phyloP scores from a whole-genome alignment of 805 yeast species.

The Wickerhamiella dianesei region DNA sequence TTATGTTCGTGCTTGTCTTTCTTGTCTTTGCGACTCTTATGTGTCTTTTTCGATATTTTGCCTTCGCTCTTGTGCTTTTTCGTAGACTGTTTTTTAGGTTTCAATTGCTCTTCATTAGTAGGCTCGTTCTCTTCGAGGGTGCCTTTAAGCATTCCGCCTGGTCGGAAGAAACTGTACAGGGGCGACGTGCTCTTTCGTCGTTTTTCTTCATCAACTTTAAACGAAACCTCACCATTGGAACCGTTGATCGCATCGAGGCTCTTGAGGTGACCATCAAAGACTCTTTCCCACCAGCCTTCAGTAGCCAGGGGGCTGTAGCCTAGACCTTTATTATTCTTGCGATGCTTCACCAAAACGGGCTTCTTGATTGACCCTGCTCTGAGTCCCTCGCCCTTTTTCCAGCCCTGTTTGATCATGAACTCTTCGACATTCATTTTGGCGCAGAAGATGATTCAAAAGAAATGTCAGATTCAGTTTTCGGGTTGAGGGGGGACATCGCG shows the following conservation, averaged over 20 bases:
- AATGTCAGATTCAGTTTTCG: no score
- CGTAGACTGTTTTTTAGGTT: background rate
- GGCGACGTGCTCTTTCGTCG: constrained; percentile 38
- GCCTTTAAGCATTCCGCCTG: constrained; percentile 75
- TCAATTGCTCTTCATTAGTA: background rate
- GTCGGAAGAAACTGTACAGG: constrained; percentile 71
- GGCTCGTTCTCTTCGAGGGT: constrained; percentile 27
- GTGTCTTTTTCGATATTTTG: constrained; percentile 3
- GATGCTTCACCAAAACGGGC: constrained; percentile 82
- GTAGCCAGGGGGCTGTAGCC: constrained; percentile 65
- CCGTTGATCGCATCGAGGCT: constrained; percentile 42
- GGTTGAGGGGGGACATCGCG: background rate
- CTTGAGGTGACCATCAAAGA: constrained; percentile 87
- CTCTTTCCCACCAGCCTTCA: constrained; percentile 94
- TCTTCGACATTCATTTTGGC: constrained; percentile 53
- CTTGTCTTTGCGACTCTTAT: constrained; percentile 3
- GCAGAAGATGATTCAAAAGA: background rate
- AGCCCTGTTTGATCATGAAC: constrained; percentile 69
- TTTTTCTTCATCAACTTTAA: constrained; percentile 38
- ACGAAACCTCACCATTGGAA: constrained; percentile 31
- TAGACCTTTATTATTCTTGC: constrained; percentile 79
- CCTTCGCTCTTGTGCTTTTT: constrained; percentile 2
- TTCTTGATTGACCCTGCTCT: constrained; percentile 64
- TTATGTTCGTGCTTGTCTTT: constrained; percentile 8
- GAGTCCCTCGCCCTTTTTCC: constrained; percentile 85